Base-by-base conservation (phyloP, 2,329 filamentous ascomycete species). In the Penicillium hordei region DNA sequence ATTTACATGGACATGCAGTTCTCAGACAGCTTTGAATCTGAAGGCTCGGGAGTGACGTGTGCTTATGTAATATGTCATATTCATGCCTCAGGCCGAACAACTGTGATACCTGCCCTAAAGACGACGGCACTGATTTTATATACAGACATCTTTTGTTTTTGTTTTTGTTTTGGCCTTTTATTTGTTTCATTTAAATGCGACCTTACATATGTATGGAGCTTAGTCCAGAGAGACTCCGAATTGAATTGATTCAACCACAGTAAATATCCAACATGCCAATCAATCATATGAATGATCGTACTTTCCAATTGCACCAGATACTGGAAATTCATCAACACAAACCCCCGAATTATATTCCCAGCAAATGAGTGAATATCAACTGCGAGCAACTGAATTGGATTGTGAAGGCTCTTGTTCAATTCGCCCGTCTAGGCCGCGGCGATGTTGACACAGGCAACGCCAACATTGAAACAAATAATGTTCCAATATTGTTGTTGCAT, bases 11-110 rank as follows among this genome's bases (percentile, higher is more conserved):
- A 33, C 31, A 33, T 3, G 39, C 21, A 27, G 31, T 34, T 13
- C 9, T 27, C 27, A n/a, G 19, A 17, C 15, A 9, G 15, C 34
- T 21, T 34, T n/a, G 21, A n/a, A 45, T 10, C 19, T 23, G 39
- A 45, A 45, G n/a, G 6, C 21, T 13, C 38, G 50, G 29, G 29
- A 45, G 29, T 52, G 50, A 52, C 50, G 50, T 52, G 29, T 7
- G 50, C 13, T 52, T 52, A 46, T 19, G 29, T 45, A 52, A 52
- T 34, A 12, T 1, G 6, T 10, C 6, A 38, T 2, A 39, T 17
- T 19, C 2, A 3, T 43, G 49, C 49, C 49, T 52, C 29, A 52
- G 49, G 49, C 49, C 19, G n/a, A n/a, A n/a, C 3, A 0, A 6
- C 19, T 29, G 12, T n/a, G 9, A 27, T 44, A 43, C 4, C 23